Evolutionary conservation across 768 basidiomycete genomes (phyloP).

Genomic region (Agaricus blazei): DNA sequence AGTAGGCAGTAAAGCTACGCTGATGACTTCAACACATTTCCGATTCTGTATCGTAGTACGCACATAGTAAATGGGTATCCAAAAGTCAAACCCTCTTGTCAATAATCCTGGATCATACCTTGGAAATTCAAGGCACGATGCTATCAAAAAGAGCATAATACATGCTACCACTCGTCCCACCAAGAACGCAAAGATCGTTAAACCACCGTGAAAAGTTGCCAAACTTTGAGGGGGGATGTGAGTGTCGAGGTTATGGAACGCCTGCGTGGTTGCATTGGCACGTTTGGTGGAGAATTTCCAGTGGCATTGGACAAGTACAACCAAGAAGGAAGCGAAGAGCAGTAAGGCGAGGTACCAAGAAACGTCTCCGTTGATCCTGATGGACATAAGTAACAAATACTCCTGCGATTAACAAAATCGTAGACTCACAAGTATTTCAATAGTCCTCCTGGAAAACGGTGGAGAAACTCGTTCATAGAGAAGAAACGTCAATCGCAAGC

Average conservation of each 20-base stretch:
- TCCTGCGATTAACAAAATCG: too few species aligned
- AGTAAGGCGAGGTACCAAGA: constrained; percentile 1
- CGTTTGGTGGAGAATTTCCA: not conserved
- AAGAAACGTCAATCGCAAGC: too few species aligned
- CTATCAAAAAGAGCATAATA: constrained; percentile 31
- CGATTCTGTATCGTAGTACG: not conserved
- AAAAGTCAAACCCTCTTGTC: not conserved
- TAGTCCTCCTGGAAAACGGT: not conserved
- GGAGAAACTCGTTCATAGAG: not conserved
- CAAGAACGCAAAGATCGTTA: constrained; percentile 41
- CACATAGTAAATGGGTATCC: constrained; percentile 1
- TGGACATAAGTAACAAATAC: not conserved
- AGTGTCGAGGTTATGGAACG: too few species aligned
- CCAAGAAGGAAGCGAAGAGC: not conserved
- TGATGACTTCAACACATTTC: not conserved
- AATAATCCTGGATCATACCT: not conserved
- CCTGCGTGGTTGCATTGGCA: not conserved
- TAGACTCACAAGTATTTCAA: not conserved
- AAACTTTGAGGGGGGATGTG: constrained; percentile 16
- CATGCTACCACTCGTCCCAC: constrained; percentile 41
- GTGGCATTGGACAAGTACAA: constrained; percentile 1
- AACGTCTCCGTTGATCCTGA: not conserved
- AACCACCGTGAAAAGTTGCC: constrained; percentile 40
- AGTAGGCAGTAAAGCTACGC: not conserved
- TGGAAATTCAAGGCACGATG: not conserved